Evolutionary conservation across 148 eudicot species (phyloP), one percentile per base, ranked within the genome.

Genomic region (Rhododendron kiyosumense): DNA sequence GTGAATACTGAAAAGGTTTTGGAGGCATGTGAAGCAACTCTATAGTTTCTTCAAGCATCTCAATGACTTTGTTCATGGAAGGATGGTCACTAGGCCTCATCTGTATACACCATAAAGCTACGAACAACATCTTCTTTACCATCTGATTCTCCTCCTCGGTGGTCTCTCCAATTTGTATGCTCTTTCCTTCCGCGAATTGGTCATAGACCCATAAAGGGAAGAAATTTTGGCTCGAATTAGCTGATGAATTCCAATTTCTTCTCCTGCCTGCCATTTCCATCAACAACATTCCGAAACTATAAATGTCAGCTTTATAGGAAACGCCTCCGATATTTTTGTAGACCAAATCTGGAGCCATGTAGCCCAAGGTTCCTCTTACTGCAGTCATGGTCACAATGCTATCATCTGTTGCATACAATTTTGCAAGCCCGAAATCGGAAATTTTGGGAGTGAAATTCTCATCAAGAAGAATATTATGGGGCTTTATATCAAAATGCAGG

Each of bases 401-500:
- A 2, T 86, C 79, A 71, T 86, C 38, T 34, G 54, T 43, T 7
- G 84, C 48, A 43, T 67, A 87, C 38, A 79, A 79, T 79, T 84
- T 84, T 3, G 86, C 88, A 12, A 79, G 86, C 48, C 88, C 86
- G 36, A 87, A 87, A 28, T 87, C 81, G 0, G 81, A 87, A 32
- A 87, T 26, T 52, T 87, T 87, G 0, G 88, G 86, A n/a, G 13
- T 87, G 59, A 87, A 87, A 48, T 87, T 87, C 34, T 84, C 74
- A 38, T 87, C 84, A 24, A 84, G 59, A 36, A 86, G 88, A 82
- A 87, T 78, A 71, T 87, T 87, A 49, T 83, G 83, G 24, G 88
- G 88, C 69, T 83, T 87, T 18, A 87, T 87, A 51, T 87, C 88
- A 48, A 87, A 87, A 26, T 84, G 88, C 13, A 87, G 28, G 32